Conservation (phyloP, 2,329 filamentous ascomycete genomes). For the Plectosphaerella cucumerina region DNA sequence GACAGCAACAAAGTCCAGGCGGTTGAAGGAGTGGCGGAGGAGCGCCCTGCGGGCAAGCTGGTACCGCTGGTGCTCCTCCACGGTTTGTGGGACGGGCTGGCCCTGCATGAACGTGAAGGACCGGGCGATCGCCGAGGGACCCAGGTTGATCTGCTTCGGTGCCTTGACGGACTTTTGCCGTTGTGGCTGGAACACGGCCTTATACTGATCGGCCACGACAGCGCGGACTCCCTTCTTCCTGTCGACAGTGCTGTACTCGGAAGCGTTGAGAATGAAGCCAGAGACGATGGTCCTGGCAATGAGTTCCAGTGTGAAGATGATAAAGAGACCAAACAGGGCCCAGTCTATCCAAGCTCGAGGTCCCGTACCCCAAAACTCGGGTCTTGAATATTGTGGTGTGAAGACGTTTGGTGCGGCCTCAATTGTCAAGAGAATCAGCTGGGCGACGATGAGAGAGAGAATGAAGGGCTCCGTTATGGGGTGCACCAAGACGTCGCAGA, state of each 20-base stretch:
- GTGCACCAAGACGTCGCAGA: conserved; percentile 83
- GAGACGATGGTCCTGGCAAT: conserved; percentile 84
- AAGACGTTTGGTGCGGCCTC: conserved; percentile 74
- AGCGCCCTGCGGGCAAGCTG: conserved; percentile 90
- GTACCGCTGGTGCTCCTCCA: conserved; percentile 74
- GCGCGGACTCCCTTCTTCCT: conserved; percentile 69
- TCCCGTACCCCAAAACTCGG: conserved; percentile 59
- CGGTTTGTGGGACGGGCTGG: conserved; percentile 55
- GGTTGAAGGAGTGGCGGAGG: conserved; percentile 90
- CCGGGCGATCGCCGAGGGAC: conserved; percentile 65
- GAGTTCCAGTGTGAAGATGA: conserved; percentile 85
- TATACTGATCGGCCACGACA: conserved; percentile 72
- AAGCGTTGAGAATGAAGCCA: conserved; percentile 84
- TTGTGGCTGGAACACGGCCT: conserved; percentile 76
- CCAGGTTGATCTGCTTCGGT: conserved; percentile 38
- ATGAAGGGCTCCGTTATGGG: conserved; percentile 84
- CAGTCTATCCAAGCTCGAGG: conserved; percentile 64
- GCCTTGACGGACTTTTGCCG: conserved; percentile 63
- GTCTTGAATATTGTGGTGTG: conserved; percentile 55
- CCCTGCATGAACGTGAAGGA: conserved; percentile 74
- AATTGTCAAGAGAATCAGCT: conserved; percentile 82
- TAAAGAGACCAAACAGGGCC: conserved; percentile 76
- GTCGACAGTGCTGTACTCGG: conserved; percentile 89
- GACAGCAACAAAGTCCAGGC: conserved; percentile 90
- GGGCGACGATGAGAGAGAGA: conserved; percentile 79